Percentiles rank a stretch among this genome's conserved stretches.
Conservation (phyloP, 768 basidiomycete genomes). For the Mycena floridula region DNA sequence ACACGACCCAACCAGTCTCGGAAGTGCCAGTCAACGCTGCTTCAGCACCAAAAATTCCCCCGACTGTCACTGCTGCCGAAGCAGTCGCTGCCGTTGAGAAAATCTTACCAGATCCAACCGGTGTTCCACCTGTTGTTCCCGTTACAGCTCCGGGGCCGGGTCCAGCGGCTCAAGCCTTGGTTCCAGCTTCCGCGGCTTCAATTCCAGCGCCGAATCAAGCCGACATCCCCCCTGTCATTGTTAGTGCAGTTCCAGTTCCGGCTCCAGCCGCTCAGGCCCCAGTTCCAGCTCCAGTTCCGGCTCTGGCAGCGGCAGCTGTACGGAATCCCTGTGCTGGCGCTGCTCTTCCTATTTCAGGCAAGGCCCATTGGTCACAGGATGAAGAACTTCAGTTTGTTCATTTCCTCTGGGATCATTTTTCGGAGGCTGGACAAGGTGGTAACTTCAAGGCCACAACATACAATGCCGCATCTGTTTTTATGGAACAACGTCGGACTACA, state of each 20-base stretch:
- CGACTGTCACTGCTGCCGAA: background rate
- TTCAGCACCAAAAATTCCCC: background rate
- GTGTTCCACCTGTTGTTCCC: too few species aligned
- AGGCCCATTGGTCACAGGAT: slow-evolving; percentile 7
- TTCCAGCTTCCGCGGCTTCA: too few species aligned
- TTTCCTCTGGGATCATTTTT: slow-evolving; percentile 5
- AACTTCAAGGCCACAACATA: slow-evolving; percentile 17
- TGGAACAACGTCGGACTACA: slow-evolving; percentile 4
- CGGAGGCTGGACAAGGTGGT: slow-evolving; percentile 15
- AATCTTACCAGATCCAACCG: too few species aligned
- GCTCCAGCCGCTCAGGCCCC: background rate
- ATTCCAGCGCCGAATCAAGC: too few species aligned
- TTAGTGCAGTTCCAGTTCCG: too few species aligned
- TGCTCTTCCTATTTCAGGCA: background rate
- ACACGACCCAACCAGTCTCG: too few species aligned
- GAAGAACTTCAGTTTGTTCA: slow-evolving; percentile 10
- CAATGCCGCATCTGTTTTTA: slow-evolving; percentile 3
- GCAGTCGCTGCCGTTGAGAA: too few species aligned
- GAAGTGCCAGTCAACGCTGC: too few species aligned
- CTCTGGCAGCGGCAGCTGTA: background rate
- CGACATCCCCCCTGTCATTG: too few species aligned
- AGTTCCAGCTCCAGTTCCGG: background rate
- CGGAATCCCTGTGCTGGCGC: too few species aligned
- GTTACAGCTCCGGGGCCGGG: too few species aligned
- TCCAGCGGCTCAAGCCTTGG: too few species aligned